phyloP scores from a whole-genome alignment of 345 rosid genomes.

The Populus pruinosa region DNA sequence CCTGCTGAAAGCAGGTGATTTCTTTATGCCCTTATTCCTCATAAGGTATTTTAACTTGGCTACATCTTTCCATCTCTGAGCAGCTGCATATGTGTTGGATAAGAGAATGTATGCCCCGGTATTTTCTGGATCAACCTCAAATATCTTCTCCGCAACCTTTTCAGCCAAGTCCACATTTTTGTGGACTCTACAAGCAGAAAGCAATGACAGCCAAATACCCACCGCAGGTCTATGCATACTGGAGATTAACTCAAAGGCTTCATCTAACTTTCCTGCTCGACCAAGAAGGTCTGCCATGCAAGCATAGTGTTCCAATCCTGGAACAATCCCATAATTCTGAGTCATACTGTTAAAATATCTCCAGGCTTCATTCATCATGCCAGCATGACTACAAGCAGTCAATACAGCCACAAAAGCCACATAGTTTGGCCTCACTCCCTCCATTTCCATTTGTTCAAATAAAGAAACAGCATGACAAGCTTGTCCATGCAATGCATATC shows the following conservation, averaged over 20 bases:
- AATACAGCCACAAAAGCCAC: conserved; percentile 63
- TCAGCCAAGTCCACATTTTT: conserved; percentile 72
- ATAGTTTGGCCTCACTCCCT: conserved; percentile 51
- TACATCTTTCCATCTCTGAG: conserved; percentile 59
- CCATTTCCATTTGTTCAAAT: conserved; percentile 63
- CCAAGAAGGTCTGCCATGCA: conserved; percentile 82
- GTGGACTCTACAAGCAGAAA: conserved; percentile 75
- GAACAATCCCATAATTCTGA: conserved; percentile 47
- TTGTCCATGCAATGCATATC: conserved; percentile 71
- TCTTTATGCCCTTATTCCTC: conserved; percentile 55
- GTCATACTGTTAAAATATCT: conserved; percentile 57
- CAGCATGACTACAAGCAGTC: conserved; percentile 89
- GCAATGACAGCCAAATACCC: conserved; percentile 65
- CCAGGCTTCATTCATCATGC: conserved; percentile 63
- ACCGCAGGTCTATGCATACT: conserved; percentile 48
- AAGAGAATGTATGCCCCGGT: conserved; percentile 68
- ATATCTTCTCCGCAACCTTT: conserved; percentile 54
- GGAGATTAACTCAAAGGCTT: conserved; percentile 64
- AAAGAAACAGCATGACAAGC: conserved; percentile 66
- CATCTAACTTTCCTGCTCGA: conserved; percentile 81
- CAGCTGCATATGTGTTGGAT: conserved; percentile 73
- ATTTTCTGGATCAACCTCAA: conserved; percentile 57
- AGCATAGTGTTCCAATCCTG: conserved; percentile 78
- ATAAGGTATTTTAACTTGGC: conserved; percentile 47
- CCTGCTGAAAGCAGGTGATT: conserved; percentile 85